Conservation (phyloP, 2,329 filamentous ascomycete species). For the Colletotrichum shisoi region DNA sequence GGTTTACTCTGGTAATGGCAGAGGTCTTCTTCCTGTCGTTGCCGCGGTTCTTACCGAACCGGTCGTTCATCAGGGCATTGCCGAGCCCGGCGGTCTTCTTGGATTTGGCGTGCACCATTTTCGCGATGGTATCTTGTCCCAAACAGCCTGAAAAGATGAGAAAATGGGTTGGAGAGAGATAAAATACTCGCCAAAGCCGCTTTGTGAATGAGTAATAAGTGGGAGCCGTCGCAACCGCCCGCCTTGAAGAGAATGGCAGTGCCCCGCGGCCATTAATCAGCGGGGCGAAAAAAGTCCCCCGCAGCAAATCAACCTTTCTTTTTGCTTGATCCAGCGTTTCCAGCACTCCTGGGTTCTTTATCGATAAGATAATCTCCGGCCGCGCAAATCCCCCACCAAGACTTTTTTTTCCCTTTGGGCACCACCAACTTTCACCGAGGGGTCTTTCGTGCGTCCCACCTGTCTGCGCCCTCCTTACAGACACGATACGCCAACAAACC, state of each 20-base stretch:
- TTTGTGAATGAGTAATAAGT: constrained; percentile 38
- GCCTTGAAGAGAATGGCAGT: constrained; percentile 40
- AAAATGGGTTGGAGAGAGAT: constrained; percentile 19
- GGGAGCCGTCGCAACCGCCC: constrained; percentile 33
- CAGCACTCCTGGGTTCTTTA: constrained; percentile 19
- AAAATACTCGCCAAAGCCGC: constrained; percentile 26
- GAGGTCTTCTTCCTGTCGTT: constrained; percentile 76
- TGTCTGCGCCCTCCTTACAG: background rate
- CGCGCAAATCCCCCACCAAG: constrained; percentile 23
- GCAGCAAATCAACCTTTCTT: constrained; percentile 30
- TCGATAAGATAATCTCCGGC: constrained; percentile 38
- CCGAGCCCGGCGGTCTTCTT: constrained; percentile 95
- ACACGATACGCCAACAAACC: background rate
- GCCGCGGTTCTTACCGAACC: constrained; percentile 93
- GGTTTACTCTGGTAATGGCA: constrained; percentile 72
- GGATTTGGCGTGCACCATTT: constrained; percentile 78
- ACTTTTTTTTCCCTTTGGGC: constrained; percentile 32
- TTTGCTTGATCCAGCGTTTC: background rate
- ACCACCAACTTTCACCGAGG: constrained; percentile 12
- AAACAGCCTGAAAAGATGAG: constrained; percentile 2
- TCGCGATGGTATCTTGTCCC: constrained; percentile 43
- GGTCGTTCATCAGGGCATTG: constrained; percentile 98
- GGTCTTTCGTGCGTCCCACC: constrained; percentile 25
- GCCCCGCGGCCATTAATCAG: constrained; percentile 42
- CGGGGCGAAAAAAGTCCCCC: constrained; percentile 41